These are phyloP conservation scores for Arthrobotrys sphaeroides DNA, from an alignment of 2,329 filamentous ascomycete species.

Conservation along the genomic window DNA sequence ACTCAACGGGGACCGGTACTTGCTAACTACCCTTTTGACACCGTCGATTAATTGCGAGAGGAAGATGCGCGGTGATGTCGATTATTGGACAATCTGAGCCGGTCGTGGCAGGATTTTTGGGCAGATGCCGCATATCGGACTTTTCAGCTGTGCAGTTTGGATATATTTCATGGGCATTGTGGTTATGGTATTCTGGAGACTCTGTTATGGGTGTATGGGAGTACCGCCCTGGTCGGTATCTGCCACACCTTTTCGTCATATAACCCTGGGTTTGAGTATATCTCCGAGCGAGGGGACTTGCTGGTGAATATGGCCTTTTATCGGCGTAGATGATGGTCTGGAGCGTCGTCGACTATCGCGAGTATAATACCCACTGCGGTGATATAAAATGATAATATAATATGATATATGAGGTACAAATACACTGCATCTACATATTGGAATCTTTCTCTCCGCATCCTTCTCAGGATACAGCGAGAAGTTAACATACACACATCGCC, in stretches of 20 bases:
- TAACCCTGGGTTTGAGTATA: neutral
- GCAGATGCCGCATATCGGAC: neutral
- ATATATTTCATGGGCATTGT: too few species aligned
- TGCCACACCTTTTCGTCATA: neutral
- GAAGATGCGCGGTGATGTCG: slow-evolving; percentile 36
- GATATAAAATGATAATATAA: too few species aligned
- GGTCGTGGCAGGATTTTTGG: slow-evolving; percentile 4
- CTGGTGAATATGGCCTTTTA: neutral
- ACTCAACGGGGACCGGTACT: too few species aligned
- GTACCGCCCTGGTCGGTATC: neutral
- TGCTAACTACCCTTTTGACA: neutral
- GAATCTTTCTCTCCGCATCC: neutral
- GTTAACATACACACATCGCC: neutral
- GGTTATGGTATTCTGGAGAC: too few species aligned
- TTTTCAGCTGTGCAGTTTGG: too few species aligned
- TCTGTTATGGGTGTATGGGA: too few species aligned
- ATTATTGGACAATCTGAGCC: neutral
- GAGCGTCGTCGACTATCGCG: neutral
- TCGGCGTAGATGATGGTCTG: neutral
- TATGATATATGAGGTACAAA: too few species aligned
- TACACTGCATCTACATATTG: too few species aligned
- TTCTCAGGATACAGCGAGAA: neutral
- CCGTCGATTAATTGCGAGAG: too few species aligned
- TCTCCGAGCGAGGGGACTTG: neutral
- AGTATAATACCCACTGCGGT: too few species aligned